A percentile compares a stretch with the other conserved stretches of the same genome.
phyloP scores from a whole-genome alignment of 176 grass and related monocot species.

The Rhipidocladum racemiflorum region DNA sequence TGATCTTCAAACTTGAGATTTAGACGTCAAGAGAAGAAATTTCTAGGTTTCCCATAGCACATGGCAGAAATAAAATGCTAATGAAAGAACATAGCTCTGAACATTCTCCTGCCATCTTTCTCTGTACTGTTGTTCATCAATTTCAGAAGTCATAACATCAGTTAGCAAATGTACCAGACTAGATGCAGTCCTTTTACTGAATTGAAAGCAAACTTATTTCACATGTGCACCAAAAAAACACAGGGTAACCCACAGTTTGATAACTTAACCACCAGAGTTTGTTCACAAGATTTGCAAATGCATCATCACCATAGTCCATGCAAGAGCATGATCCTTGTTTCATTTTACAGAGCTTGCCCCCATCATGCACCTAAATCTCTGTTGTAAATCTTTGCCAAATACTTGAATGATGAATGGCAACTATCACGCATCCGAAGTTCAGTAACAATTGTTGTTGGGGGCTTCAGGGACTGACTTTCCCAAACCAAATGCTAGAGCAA shows the following conservation, averaged over 20 bases:
- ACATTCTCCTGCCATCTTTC: not conserved
- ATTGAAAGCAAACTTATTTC: not conserved
- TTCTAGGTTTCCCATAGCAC: not conserved
- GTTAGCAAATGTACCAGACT: not conserved
- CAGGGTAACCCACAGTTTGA: not conserved
- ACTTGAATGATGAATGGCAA: conserved; percentile 29
- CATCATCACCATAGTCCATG: conserved; percentile 36
- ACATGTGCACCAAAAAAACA: not conserved
- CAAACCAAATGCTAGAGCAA: conserved; percentile 35
- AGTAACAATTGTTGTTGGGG: conserved; percentile 28
- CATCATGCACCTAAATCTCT: conserved; percentile 29
- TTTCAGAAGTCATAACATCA: not conserved
- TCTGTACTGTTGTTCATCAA: not conserved
- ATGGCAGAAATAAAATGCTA: not conserved
- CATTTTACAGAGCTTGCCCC: conserved; percentile 32
- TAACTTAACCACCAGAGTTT: not conserved
- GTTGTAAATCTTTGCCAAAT: conserved; percentile 26
- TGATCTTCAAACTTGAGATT: not conserved
- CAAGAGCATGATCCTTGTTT: conserved; percentile 37
- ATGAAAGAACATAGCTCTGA: not conserved
- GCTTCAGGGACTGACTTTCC: not conserved
- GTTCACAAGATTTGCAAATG: not conserved
- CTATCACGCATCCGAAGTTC: not conserved
- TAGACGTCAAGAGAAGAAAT: not conserved
- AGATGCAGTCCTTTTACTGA: not conserved